phyloP scores from a whole-genome alignment of 352 stramenopile species.

The Globisporangium viniferum region DNA sequence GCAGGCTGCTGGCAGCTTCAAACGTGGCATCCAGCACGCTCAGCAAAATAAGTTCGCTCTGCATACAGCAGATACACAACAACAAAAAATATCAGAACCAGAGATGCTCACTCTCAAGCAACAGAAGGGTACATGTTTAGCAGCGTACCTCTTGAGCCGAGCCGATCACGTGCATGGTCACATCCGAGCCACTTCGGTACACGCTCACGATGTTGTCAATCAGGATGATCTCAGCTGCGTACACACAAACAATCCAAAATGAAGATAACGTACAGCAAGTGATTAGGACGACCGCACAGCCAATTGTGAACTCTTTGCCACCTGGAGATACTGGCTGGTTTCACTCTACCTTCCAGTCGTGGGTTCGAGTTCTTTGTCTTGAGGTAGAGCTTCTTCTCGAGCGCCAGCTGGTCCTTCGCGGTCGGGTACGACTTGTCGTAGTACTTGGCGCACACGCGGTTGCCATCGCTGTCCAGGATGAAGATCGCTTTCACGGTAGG shows the following conservation, averaged over 20 bases:
- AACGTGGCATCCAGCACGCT: constrained; percentile 84
- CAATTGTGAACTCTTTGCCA: background rate
- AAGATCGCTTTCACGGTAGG: constrained; percentile 88
- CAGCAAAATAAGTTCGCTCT: constrained; percentile 90
- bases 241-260: background rate
- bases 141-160: constrained; percentile 61
- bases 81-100: background rate
- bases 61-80: background rate
- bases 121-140: background rate
- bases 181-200: constrained; percentile 85
- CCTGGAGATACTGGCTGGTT: background rate
- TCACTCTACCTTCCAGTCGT: constrained; percentile 63
- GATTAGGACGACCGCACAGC: background rate
- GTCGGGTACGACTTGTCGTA: constrained; percentile 89
- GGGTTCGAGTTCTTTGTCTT: constrained; percentile 90
- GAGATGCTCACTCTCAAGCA: background rate
- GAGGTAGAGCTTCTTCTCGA: constrained; percentile 89
- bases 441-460: constrained; percentile 90
- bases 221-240: constrained; percentile 81
- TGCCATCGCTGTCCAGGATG: constrained; percentile 85
- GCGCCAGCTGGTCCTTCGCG: constrained; percentile 79
- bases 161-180: constrained; percentile 88
- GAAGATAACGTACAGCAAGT: background rate
- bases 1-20: constrained; percentile 78
- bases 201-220: constrained; percentile 90